These are phyloP conservation scores for Dendrobium officinale DNA, from an alignment of 106 monocot species.

Conservation along the genomic window DNA sequence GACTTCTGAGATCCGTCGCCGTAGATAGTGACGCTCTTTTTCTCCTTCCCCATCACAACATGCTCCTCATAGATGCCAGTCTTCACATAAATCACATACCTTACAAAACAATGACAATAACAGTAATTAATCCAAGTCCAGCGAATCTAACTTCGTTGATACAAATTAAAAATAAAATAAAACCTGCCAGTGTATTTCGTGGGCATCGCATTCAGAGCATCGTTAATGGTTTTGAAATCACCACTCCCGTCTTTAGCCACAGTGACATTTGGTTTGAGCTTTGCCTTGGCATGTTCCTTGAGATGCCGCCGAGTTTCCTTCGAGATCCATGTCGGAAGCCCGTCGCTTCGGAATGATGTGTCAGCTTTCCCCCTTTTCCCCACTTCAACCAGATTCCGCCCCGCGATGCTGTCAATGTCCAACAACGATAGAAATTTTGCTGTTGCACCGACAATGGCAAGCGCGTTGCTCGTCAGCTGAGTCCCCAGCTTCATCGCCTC, in stretches of 20 bases:
- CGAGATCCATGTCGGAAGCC: constrained; percentile 34
- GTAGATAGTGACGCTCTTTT: constrained; percentile 51
- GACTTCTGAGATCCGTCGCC: constrained; percentile 73
- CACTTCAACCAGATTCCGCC: constrained; percentile 19
- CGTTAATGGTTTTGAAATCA: constrained; percentile 62
- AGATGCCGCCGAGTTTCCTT: constrained; percentile 42
- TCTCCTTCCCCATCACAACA: constrained; percentile 35
- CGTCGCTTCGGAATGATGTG: constrained; percentile 6
- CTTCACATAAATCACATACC: constrained; percentile 79
- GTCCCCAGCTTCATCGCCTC: constrained; percentile 40
- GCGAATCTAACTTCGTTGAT: too few species aligned
- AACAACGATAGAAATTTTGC: constrained; percentile 24
- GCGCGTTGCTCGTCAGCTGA: constrained; percentile 68
- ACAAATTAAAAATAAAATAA: too few species aligned
- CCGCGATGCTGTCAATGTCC: constrained; percentile 12
- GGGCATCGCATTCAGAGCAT: constrained; percentile 41
- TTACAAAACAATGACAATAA: background rate
- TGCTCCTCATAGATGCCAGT: constrained; percentile 62
- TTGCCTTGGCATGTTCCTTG: constrained; percentile 13
- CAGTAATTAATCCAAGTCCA: too few species aligned
- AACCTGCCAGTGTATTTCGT: constrained; percentile 28
- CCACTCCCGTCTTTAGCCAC: constrained; percentile 82
- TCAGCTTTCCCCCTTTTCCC: background rate
- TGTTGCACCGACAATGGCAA: constrained; percentile 47
- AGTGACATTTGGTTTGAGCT: constrained; percentile 41